A percentile compares a stretch with the other conserved stretches of the same genome.
Evolutionary conservation across 805 yeast genomes (phyloP).

Genomic region (Yarrowia porcina): DNA sequence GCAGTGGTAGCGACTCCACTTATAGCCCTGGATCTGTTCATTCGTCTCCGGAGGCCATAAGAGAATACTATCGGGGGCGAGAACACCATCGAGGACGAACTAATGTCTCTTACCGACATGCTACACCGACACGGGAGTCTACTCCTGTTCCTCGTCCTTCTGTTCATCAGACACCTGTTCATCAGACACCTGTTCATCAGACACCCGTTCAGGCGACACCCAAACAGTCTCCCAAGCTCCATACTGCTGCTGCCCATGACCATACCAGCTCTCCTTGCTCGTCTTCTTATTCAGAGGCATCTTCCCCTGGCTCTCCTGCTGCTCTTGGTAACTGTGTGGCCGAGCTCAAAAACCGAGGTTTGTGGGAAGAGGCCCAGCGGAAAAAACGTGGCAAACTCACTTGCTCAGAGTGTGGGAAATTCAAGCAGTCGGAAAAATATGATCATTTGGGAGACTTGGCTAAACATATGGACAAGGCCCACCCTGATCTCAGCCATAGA

Average conservation of each 20-base stretch:
- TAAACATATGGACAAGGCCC: neutral
- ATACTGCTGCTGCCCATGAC: too few relatives aligned
- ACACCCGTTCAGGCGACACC: too few relatives aligned
- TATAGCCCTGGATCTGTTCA: neutral
- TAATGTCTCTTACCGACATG: neutral
- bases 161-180: neutral
- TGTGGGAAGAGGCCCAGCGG: neutral
- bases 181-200: too few relatives aligned
- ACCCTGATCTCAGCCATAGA: neutral
- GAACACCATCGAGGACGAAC: neutral
- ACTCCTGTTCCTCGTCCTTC: neutral
- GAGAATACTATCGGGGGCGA: neutral
- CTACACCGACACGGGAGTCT: neutral
- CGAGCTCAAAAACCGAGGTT: neutral
- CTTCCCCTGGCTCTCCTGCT: too few relatives aligned
- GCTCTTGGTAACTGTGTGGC: neutral
- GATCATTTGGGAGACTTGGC: neutral
- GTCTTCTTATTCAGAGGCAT: too few relatives aligned
- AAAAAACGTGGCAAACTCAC: constrained; percentile 1
- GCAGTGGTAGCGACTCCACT: neutral
- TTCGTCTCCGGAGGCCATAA: neutral
- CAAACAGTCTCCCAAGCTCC: too few relatives aligned
- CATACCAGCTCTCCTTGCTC: too few relatives aligned
- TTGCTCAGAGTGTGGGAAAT: constrained; percentile 15
- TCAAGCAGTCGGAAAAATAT: neutral